Base-by-base conservation (phyloP, 2,329 filamentous ascomycete species). In the Curvularia spicifera region DNA sequence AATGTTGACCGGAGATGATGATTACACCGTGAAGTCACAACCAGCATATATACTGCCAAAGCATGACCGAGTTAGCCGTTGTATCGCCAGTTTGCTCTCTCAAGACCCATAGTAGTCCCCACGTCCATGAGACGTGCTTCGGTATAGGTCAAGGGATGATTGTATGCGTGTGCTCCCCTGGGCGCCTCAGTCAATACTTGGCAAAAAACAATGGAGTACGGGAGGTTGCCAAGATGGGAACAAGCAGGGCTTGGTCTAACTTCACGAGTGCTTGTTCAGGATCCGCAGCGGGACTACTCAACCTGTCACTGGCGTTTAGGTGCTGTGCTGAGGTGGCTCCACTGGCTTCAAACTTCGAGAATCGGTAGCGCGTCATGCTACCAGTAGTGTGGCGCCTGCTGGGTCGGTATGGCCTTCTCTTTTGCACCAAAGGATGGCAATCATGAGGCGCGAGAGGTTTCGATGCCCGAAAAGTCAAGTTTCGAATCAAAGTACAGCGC, bases 81-180 rank as follows among this genome's bases (percentile, higher is more conserved):
- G 28, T 39, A 33, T 31, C 28, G 50, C 12, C 40, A 46, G 57
- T 40, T 54, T 13, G 18, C 47, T 49, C 55, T 52, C 28, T 59
- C 52, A 35, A 44, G 51, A 51, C 42, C 63, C 60, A 61, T 59
- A 48, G 42, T 33, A 53, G 68, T 69, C 57, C 46, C 65, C 67
- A 69, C 68, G 52, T 46, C 53, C 58, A 61, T 68, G 68, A 71
- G 65, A 71, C 68, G 55, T 57, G 50, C 55, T 57, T 52, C 42
- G 40, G 53, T 58, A 56, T 56, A 56, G 47, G 55, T 51, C 54
- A 56, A 54, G 55, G 53, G 50, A 29, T 59, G 56, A 37, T 50
- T 55, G 39, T 57, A 48, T 44, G 53, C 51, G 22, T 46, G 39
- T 53, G 50, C 37, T 55, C 49, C 55, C 51, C 59, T 58, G 35